Evolutionary conservation across 2,329 filamentous ascomycete species (phyloP).

Genomic region (Aschersonia sp.): DNA sequence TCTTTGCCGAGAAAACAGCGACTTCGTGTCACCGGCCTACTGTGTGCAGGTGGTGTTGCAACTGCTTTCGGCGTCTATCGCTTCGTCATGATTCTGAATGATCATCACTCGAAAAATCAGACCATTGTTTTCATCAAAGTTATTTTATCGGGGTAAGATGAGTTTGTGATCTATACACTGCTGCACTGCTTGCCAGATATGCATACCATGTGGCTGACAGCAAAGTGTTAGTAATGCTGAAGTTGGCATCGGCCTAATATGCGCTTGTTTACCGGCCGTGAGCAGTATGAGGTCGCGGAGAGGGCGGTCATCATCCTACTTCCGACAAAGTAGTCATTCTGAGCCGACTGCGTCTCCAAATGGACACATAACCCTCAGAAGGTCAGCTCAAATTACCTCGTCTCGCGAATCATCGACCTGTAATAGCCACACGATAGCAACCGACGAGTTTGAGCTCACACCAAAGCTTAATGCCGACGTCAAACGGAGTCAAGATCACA

Average conservation of each 20-base stretch:
- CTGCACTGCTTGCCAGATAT: neutral
- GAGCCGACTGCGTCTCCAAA: conserved; percentile 2
- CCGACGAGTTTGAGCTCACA: neutral
- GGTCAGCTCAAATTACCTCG: conserved; percentile 3
- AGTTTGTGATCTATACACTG: neutral
- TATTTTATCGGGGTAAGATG: conserved; percentile 10
- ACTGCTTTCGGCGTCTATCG: conserved; percentile 17
- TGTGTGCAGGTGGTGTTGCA: conserved; percentile 16
- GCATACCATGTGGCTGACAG: neutral
- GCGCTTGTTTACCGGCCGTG: conserved; percentile 15
- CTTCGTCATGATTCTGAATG: conserved; percentile 10
- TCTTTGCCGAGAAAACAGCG: conserved; percentile 14
- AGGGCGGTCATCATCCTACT: conserved; percentile 10
- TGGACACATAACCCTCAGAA: conserved; percentile 16
- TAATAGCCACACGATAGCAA: neutral
- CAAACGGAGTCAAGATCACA: neutral
- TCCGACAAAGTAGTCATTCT: conserved; percentile 7
- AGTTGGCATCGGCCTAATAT: conserved; percentile 16
- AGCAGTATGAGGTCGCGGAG: conserved; percentile 9
- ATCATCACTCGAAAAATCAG: conserved; percentile 11
- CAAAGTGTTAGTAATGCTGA: conserved; percentile 13
- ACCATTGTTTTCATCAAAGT: conserved; percentile 14
- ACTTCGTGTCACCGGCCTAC: conserved; percentile 13
- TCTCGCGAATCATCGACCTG: no score
- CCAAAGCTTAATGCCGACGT: neutral